phyloP scores from a whole-genome alignment of 345 rosid genomes.

The Citrus australasica region DNA sequence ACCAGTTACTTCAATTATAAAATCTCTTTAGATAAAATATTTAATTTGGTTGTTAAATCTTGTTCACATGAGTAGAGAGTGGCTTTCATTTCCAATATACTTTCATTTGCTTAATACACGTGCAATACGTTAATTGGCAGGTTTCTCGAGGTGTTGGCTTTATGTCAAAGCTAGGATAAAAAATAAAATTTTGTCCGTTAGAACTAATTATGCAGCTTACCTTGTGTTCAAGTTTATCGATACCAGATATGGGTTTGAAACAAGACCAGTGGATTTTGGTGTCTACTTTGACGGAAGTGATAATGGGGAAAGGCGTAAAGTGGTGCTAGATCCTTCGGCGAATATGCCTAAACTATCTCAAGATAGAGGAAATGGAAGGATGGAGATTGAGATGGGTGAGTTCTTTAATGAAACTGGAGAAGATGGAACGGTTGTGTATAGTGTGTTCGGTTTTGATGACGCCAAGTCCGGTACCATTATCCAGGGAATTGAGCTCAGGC shows the following conservation, averaged over 20 bases:
- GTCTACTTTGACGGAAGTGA: not conserved
- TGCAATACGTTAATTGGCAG: no score
- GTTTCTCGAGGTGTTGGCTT: slow-evolving; percentile 15
- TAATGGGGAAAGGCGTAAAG: not conserved
- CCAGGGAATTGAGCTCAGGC: no score
- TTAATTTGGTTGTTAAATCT: no score
- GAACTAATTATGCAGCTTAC: slow-evolving; percentile 25
- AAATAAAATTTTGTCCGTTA: slow-evolving; percentile 11
- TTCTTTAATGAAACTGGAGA: slow-evolving; percentile 33
- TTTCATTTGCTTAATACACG: no score
- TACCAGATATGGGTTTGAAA: not conserved
- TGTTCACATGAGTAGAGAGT: no score
- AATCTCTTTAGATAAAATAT: no score
- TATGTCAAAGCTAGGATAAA: slow-evolving; percentile 15
- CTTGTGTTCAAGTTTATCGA: slow-evolving; percentile 13
- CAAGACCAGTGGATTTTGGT: slow-evolving; percentile 1
- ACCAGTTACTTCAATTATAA: no score
- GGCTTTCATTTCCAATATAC: no score
- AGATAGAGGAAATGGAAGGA: slow-evolving; percentile 39
- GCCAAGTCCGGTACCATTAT: no score
- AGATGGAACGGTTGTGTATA: not conserved
- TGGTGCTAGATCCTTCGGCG: not conserved
- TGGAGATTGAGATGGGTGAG: slow-evolving; percentile 39
- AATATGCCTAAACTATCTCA: not conserved
- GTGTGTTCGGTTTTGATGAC: no score